A percentile compares a stretch with the other conserved stretches of the same genome.
These are phyloP conservation scores for Dactylonectria estremocensis DNA, from an alignment of 2,329 filamentous ascomycete species.

Conservation along the genomic window DNA sequence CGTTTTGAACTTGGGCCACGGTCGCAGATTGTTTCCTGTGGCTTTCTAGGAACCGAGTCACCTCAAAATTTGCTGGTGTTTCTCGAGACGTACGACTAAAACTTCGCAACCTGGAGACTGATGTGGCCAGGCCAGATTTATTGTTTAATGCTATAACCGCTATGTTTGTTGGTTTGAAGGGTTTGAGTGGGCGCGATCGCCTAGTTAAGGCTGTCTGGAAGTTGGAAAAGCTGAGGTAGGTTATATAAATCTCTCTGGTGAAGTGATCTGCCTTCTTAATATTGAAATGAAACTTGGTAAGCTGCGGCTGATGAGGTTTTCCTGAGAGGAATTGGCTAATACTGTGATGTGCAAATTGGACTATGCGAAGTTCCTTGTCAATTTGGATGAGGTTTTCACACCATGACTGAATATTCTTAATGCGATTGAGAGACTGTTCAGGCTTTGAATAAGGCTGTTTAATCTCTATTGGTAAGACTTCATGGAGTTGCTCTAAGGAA, in stretches of 20 bases:
- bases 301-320: not conserved
- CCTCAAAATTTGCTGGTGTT: not conserved
- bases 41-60: not conserved
- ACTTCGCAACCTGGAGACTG: too few species aligned
- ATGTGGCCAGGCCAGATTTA: not conserved
- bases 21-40: too few species aligned
- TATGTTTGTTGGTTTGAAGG: not conserved
- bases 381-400: conserved; percentile 53
- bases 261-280: conserved; percentile 46
- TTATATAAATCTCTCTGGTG: conserved; percentile 56
- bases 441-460: conserved; percentile 39
- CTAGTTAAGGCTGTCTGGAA: conserved; percentile 52
- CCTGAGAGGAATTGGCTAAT: conserved; percentile 50
- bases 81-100: not conserved
- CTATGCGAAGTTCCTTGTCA: conserved; percentile 49
- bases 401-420: conserved; percentile 48
- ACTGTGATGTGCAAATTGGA: conserved; percentile 55
- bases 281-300: conserved; percentile 36
- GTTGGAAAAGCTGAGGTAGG: conserved; percentile 58
- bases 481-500: conserved; percentile 54
- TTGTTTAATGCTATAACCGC: not conserved
- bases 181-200: not conserved
- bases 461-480: conserved; percentile 55
- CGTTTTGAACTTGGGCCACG: not conserved
- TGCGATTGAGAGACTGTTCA: conserved; percentile 47